Conservation (phyloP, 2,329 filamentous ascomycete genomes). For the Aspergillus brunneoviolaceus region DNA sequence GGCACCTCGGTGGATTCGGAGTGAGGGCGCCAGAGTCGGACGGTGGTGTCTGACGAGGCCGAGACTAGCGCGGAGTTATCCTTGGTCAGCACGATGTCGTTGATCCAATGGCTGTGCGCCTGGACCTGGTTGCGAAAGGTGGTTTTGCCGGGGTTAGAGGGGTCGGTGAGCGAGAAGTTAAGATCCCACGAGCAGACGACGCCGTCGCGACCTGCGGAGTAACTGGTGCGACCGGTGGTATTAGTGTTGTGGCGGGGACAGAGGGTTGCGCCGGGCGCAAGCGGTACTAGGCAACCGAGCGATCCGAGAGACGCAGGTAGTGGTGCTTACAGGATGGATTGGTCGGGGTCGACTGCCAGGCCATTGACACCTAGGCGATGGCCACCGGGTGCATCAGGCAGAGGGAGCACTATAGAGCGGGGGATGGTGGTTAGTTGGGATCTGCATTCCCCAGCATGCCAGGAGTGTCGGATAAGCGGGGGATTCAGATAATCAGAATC, state of each 20-base stretch:
- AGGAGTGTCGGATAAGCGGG: slow-evolving; percentile 11
- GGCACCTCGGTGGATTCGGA: slow-evolving; percentile 63
- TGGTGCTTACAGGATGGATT: slow-evolving; percentile 75
- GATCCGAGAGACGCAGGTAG: background rate
- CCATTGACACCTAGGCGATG: slow-evolving; percentile 95
- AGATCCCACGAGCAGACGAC: slow-evolving; percentile 96
- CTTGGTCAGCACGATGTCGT: slow-evolving; percentile 80
- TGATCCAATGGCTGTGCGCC: slow-evolving; percentile 95
- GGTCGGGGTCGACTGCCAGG: slow-evolving; percentile 78
- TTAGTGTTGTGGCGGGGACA: slow-evolving; percentile 13
- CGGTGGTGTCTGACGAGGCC: slow-evolving; percentile 88
- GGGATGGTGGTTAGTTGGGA: slow-evolving; percentile 8
- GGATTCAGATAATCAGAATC: background rate
- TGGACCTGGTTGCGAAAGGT: slow-evolving; percentile 64
- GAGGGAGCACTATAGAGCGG: slow-evolving; percentile 61
- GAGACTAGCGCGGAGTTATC: slow-evolving; percentile 79
- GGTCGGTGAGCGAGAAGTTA: slow-evolving; percentile 35
- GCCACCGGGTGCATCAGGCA: slow-evolving; percentile 73
- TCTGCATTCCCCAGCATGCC: background rate
- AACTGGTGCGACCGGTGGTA: slow-evolving; percentile 55
- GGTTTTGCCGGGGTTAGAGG: slow-evolving; percentile 43
- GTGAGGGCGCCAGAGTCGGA: slow-evolving; percentile 86
- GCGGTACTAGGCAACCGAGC: background rate
- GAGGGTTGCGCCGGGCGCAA: background rate
- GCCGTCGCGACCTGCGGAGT: slow-evolving; percentile 93